phyloP scores from a whole-genome alignment of 2,329 filamentous ascomycete genomes.

The Alternaria novae-zelandiae region DNA sequence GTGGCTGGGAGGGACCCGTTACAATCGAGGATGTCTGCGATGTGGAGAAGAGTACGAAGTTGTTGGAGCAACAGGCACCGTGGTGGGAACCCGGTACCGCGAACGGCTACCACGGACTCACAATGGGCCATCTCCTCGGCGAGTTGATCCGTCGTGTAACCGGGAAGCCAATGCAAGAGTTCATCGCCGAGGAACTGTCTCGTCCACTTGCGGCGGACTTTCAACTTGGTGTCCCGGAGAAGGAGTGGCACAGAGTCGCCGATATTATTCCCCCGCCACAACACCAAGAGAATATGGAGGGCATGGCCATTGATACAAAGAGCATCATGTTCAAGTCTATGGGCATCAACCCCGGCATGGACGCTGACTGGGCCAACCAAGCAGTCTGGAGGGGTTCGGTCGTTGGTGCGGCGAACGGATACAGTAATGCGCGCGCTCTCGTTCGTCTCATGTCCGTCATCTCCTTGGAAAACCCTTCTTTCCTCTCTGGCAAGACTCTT shows the following conservation, averaged over 20 bases:
- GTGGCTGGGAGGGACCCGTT: conserved; percentile 15
- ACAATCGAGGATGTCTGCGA: conserved; percentile 13
- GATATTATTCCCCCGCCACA: conserved; percentile 19
- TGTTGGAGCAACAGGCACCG: conserved; percentile 17
- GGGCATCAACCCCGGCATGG: conserved; percentile 10
- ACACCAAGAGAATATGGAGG: not conserved
- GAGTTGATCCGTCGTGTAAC: conserved; percentile 16
- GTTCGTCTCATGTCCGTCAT: conserved; percentile 14
- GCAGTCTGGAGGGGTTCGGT: conserved; percentile 1
- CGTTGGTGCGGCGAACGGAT: conserved; percentile 16
- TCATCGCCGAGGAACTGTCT: conserved; percentile 68
- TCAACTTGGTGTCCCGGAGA: conserved; percentile 13
- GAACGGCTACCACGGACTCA: conserved; percentile 22
- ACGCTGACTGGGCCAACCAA: conserved; percentile 8
- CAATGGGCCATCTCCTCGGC: conserved; percentile 22
- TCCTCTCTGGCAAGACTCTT: conserved; percentile 15
- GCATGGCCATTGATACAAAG: not conserved
- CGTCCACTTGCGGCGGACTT: conserved; percentile 55
- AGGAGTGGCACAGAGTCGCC: conserved; percentile 14
- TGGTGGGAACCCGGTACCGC: conserved; percentile 26
- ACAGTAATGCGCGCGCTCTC: conserved; percentile 19
- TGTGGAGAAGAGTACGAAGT: conserved; percentile 7
- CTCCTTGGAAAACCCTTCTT: conserved; percentile 1
- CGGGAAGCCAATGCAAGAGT: conserved; percentile 6
- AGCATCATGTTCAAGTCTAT: conserved; percentile 8